Percentiles rank a stretch among this genome's conserved stretches.
These are phyloP conservation scores for Salicornia ramosissima DNA, from an alignment of 148 eudicot genomes.

Conservation along the genomic window DNA sequence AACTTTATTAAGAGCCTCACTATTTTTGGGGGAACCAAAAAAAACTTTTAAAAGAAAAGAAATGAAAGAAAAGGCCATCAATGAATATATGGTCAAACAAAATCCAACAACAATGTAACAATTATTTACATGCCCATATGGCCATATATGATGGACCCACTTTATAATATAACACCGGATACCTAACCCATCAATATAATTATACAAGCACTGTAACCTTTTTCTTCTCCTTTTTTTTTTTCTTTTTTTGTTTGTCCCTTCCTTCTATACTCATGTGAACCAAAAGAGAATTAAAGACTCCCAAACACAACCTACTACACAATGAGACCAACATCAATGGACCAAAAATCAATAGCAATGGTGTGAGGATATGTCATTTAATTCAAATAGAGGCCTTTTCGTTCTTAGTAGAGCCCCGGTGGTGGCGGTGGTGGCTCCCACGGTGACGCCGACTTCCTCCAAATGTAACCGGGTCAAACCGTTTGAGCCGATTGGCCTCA, in stretches of 20 bases:
- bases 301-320: background rate
- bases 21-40: no score
- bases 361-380: background rate
- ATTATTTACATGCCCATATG: constrained; percentile 29
- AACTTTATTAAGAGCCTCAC: no score
- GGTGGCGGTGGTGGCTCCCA: constrained; percentile 44
- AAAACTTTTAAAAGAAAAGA: background rate
- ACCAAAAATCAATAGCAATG: constrained; percentile 9
- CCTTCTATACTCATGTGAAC: constrained; percentile 26
- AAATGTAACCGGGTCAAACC: constrained; percentile 66
- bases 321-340: constrained; percentile 12
- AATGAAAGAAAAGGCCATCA: constrained; percentile 9
- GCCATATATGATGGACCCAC: background rate
- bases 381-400: constrained; percentile 22
- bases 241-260: constrained; percentile 16
- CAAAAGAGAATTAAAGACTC: constrained; percentile 10
- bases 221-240: background rate
- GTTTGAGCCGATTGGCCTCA: constrained; percentile 58
- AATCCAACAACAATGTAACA: constrained; percentile 25
- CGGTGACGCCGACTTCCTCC: constrained; percentile 48
- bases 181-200: constrained; percentile 31
- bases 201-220: background rate
- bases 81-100: constrained; percentile 26
- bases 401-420: background rate
- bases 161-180: constrained; percentile 9